Base-by-base conservation (phyloP, 1,284 basidiomycete species). In the Thecaphora thlaspeos region DNA sequence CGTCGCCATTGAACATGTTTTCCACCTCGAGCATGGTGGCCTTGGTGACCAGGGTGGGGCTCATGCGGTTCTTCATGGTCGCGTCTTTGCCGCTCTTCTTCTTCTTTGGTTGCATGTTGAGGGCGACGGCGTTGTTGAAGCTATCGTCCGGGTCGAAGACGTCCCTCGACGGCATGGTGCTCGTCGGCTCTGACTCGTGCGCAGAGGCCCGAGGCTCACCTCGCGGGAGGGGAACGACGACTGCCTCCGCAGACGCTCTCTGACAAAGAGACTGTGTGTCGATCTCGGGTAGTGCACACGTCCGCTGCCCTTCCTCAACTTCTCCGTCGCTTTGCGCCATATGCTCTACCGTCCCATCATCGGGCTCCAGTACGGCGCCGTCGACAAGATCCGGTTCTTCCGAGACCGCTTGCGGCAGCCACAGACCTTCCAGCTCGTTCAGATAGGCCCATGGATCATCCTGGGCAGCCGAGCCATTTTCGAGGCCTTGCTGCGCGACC, bases 1-100 rank as follows among this genome's bases (percentile, higher is more conserved):
- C 63, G 37, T 50, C 41, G 32, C 74, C 74, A 43, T 74, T 77
- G 53, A 76, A 76, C 71, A 75, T 75, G 58, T 47, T 58, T 41
- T 68, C 55, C 19, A 76, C 75, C 43, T 77, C 71, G 41, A 58
- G 48, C 41, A 68, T 61, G 12, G 71, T 66, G 2, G 70, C 73
- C 41, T 64, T 70, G 41, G 73, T 77, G 42, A 73, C 58, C 22
- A 73, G 56, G 2, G 71, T 73, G 10, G 69, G 69, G 23, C 63
- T 70, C 56, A 63, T 63, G 2, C 54, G 30, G 28, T 47, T 34
- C 41, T 53, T 50, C 43, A 47, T 51, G 22, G 62, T 60, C 5
- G 24, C 45, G 3, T 56, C 56, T 48, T 53, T 60, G 55, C 56
- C 57, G 48, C 59, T 64, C 56, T 64, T 64, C 41, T 59, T 60